Conservation (phyloP, 805 yeast genomes). For the Candida michaelii region DNA sequence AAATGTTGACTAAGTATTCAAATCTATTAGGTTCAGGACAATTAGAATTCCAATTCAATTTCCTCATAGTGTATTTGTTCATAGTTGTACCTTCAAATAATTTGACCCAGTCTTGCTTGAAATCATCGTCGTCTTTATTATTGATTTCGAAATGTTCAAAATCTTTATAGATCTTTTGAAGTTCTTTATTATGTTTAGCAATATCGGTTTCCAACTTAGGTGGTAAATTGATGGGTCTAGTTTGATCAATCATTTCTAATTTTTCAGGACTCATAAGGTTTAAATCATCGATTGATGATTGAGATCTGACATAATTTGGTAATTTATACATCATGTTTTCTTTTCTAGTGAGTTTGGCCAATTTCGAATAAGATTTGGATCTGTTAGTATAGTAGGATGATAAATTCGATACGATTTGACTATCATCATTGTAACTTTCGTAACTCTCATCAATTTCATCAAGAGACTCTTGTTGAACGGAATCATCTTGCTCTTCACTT, state of each 20-base stretch:
- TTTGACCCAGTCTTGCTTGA: constrained; percentile 13
- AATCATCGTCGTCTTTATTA: constrained; percentile 9
- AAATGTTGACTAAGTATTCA: constrained; percentile 27
- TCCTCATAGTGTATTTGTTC: constrained; percentile 32
- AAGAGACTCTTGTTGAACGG: no score
- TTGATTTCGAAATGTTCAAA: constrained; percentile 23
- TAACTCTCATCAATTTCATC: neutral
- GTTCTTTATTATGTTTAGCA: constrained; percentile 55
- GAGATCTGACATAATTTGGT: constrained; percentile 39
- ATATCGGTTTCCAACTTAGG: constrained; percentile 59
- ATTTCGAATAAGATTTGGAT: constrained; percentile 31
- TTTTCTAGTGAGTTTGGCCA: constrained; percentile 33
- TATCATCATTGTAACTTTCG: constrained; percentile 21
- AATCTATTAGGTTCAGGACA: constrained; percentile 27
- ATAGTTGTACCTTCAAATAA: constrained; percentile 20
- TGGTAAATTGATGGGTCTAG: constrained; percentile 73
- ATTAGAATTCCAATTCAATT: constrained; percentile 38
- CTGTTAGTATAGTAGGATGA: constrained; percentile 37
- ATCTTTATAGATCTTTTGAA: constrained; percentile 44
- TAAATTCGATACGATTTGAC: constrained; percentile 36
- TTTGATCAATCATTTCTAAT: constrained; percentile 50
- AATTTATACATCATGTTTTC: constrained; percentile 34
- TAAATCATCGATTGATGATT: constrained; percentile 55
- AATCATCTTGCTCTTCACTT: neutral
- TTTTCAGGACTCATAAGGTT: constrained; percentile 62